These are phyloP conservation scores for Penicillium antarcticum DNA, from an alignment of 495 filamentous ascomycete genomes.

Conservation along the genomic window DNA sequence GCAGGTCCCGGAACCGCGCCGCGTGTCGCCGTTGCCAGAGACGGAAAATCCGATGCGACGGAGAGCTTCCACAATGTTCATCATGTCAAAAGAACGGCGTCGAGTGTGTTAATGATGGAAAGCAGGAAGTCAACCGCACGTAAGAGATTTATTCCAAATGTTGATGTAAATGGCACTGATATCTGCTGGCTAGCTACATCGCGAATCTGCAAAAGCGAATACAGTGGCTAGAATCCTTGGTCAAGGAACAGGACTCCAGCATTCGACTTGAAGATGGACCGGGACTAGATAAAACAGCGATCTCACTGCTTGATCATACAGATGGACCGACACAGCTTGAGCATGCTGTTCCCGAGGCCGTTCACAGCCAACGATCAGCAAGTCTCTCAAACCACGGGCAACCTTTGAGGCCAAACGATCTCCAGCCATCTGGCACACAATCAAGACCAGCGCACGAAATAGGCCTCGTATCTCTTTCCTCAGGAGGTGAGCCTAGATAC, in stretches of 20 bases:
- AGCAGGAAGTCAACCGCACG: conserved; percentile 37
- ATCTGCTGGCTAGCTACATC: conserved; percentile 28
- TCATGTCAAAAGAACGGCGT: conserved; percentile 38
- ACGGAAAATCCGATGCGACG: conserved; percentile 25
- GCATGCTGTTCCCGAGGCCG: background rate
- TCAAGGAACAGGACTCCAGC: conserved; percentile 29
- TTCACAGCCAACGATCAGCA: background rate
- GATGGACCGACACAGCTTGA: background rate
- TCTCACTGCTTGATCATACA: background rate
- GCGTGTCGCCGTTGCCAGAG: conserved; percentile 37
- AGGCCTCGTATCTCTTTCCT: conserved; percentile 34
- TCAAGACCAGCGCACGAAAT: conserved; percentile 37
- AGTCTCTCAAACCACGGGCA: conserved; percentile 3
- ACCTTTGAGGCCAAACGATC: background rate
- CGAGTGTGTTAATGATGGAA: conserved; percentile 41
- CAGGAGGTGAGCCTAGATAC: conserved; percentile 34
- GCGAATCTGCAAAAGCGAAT: conserved; percentile 37
- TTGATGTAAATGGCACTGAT: background rate
- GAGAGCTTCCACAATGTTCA: conserved; percentile 25
- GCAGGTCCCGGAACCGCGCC: conserved; percentile 30
- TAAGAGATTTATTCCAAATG: conserved; percentile 7
- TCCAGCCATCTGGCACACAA: conserved; percentile 2
- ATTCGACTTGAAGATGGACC: conserved; percentile 27
- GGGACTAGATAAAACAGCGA: conserved; percentile 3
- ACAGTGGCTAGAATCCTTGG: conserved; percentile 40